These are phyloP conservation scores for Candida glaebosa DNA, from an alignment of 805 yeast genomes.

Conservation along the genomic window DNA sequence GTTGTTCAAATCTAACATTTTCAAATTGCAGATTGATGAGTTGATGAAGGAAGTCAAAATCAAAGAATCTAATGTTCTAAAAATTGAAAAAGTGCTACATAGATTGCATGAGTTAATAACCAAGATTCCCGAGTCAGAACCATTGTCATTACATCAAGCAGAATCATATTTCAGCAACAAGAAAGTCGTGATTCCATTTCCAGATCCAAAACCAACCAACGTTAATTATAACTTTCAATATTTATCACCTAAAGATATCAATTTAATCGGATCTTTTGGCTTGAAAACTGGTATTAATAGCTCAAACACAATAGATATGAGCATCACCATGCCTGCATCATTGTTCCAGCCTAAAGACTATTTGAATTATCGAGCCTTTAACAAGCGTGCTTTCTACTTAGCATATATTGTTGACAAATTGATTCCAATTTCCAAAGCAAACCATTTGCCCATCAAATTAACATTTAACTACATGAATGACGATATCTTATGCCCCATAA, in stretches of 20 bases:
- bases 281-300: slow-evolving; percentile 73
- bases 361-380: slow-evolving; percentile 82
- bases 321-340: slow-evolving; percentile 74
- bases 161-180: slow-evolving; percentile 49
- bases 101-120: slow-evolving; percentile 66
- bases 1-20: slow-evolving; percentile 89
- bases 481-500: slow-evolving; percentile 72
- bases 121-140: slow-evolving; percentile 55
- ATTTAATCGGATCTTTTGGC: slow-evolving; percentile 87
- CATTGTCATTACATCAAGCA: slow-evolving; percentile 55
- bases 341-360: slow-evolving; percentile 85
- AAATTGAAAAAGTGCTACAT: slow-evolving; percentile 73
- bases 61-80: slow-evolving; percentile 61
- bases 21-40: slow-evolving; percentile 93
- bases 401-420: slow-evolving; percentile 73
- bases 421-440: slow-evolving; percentile 48
- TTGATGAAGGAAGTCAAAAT: slow-evolving; percentile 74
- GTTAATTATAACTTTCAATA: slow-evolving; percentile 71
- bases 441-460: slow-evolving; percentile 57
- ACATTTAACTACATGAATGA: slow-evolving; percentile 69
- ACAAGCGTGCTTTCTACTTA: slow-evolving; percentile 84
- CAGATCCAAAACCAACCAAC: slow-evolving; percentile 81
- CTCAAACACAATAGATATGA: slow-evolving; percentile 67
- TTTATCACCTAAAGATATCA: slow-evolving; percentile 65
- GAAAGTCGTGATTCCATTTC: slow-evolving; percentile 71